Conservation (phyloP, 345 rosid species). For the Cardamine chenopodiifolia region DNA sequence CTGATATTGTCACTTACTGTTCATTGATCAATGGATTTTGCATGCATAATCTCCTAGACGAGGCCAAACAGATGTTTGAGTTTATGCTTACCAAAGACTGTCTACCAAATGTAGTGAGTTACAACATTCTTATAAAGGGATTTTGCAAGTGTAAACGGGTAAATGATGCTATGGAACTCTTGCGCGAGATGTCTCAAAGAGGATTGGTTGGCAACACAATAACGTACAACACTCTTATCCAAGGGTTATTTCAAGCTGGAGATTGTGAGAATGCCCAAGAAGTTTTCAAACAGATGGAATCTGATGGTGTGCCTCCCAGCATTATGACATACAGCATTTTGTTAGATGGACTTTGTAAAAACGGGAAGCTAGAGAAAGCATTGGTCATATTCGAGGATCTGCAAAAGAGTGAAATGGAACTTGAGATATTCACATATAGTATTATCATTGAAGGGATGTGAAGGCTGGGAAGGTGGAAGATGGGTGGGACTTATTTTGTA, state of each 20-base stretch:
- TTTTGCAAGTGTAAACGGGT: background rate
- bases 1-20: fast-evolving
- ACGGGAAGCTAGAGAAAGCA: background rate
- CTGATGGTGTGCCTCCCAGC: background rate
- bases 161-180: background rate
- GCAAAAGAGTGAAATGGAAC: constrained; percentile 6
- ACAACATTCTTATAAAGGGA: background rate
- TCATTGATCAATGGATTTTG: constrained; percentile 13
- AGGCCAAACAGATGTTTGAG: background rate
- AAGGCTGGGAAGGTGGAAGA: constrained; percentile 20
- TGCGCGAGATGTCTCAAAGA: background rate
- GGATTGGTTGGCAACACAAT: background rate
- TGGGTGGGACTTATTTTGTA: background rate
- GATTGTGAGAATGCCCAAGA: background rate
- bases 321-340: background rate
- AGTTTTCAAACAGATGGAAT: background rate
- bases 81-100: background rate
- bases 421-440: background rate
- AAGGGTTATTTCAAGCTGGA: background rate
- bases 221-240: background rate
- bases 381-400: background rate
- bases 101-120: background rate
- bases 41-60: background rate
- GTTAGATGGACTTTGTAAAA: background rate
- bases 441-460: constrained; percentile 7